phyloP scores from a whole-genome alignment of 768 basidiomycete species.

The Tricholomella constricta region DNA sequence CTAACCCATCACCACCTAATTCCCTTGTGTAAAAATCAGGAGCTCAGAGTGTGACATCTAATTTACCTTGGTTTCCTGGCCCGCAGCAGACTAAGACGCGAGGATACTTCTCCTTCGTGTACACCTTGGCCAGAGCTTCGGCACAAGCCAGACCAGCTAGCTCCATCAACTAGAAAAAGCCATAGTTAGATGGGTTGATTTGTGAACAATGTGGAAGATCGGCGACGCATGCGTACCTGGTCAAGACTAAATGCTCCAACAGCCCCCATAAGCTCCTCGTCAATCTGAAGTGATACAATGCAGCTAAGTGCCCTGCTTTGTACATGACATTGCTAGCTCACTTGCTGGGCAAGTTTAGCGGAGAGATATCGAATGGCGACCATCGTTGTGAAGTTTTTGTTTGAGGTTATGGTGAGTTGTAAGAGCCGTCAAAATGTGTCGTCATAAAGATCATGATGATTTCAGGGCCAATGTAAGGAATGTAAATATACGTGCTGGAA shows the following conservation, averaged over 20 bases:
- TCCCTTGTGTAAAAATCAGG: background rate
- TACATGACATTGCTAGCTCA: constrained; percentile 25
- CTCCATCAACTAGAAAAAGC: constrained; percentile 77
- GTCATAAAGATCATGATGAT: background rate
- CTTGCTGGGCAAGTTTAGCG: constrained; percentile 78
- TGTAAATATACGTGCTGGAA: background rate
- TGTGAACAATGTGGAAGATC: background rate
- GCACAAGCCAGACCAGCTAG: constrained; percentile 94
- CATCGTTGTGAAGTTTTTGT: constrained; percentile 15
- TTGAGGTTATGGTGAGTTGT: constrained; percentile 1
- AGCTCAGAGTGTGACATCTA: background rate
- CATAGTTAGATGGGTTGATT: background rate
- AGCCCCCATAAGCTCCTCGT: constrained; percentile 88
- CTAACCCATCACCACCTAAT: constrained; percentile 87
- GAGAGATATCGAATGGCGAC: constrained; percentile 68
- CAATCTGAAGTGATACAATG: constrained; percentile 58
- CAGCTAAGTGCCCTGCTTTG: background rate
- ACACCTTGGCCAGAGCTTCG: constrained; percentile 80
- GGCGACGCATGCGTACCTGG: constrained; percentile 69
- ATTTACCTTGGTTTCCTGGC: constrained; percentile 86
- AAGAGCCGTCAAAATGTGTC: too few relatives aligned
- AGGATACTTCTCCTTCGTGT: constrained; percentile 63
- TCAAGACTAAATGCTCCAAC: constrained; percentile 94
- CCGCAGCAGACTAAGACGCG: constrained; percentile 95
- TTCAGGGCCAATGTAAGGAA: background rate